phyloP scores from a whole-genome alignment of 164 flowering plant genomes.

The Chimonanthus praecox region DNA sequence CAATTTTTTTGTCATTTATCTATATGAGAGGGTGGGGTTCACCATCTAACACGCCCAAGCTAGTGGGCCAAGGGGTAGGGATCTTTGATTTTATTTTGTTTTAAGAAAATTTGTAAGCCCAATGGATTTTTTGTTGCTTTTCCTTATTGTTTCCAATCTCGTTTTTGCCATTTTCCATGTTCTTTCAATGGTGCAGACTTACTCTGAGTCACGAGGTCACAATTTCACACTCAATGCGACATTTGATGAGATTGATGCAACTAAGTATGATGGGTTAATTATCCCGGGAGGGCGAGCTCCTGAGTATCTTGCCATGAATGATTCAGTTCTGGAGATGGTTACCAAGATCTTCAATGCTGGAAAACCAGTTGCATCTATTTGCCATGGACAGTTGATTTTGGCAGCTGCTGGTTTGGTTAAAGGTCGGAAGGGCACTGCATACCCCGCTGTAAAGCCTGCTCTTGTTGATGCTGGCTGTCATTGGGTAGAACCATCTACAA shows the following conservation, averaged over 20 bases:
- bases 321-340: conserved; percentile 56
- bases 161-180: not conserved
- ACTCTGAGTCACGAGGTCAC: conserved; percentile 79
- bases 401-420: conserved; percentile 78
- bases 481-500: conserved; percentile 75
- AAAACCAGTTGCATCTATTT: conserved; percentile 81
- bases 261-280: conserved; percentile 77
- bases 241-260: conserved; percentile 65
- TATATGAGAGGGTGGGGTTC: too few species aligned
- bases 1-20: too few species aligned
- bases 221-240: conserved; percentile 93
- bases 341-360: conserved; percentile 40
- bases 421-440: conserved; percentile 75
- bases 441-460: conserved; percentile 56
- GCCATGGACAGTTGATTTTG: conserved; percentile 90
- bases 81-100: not conserved
- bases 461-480: conserved; percentile 75
- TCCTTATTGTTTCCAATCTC: not conserved
- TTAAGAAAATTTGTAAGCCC: too few species aligned
- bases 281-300: conserved; percentile 95
- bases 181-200: conserved; percentile 46
- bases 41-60: too few species aligned
- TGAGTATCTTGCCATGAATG: conserved; percentile 83
- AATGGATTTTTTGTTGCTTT: not conserved
- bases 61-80: not conserved